phyloP scores from a whole-genome alignment of 805 yeast genomes.

The Candida quercuum region DNA sequence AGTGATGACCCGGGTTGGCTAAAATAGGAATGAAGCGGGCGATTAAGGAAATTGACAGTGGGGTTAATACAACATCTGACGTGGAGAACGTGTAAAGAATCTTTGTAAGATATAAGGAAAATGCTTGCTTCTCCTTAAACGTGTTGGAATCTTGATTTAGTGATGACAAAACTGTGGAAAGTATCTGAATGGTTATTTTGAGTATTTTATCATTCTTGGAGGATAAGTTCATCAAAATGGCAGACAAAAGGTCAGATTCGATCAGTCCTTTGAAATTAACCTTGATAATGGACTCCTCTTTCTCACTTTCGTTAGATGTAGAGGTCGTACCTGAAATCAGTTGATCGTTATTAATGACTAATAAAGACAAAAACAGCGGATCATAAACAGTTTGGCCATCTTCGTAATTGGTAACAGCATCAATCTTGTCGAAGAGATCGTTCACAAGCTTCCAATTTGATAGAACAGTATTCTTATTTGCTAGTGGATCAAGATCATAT shows the following conservation, averaged over 20 bases:
- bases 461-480: neutral
- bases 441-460: constrained; percentile 26
- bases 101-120: constrained; percentile 47
- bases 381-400: constrained; percentile 43
- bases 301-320: no score
- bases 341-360: constrained; percentile 61
- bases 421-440: constrained; percentile 24
- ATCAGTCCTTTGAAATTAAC: constrained; percentile 53
- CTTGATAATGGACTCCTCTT: no score
- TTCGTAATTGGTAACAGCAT: constrained; percentile 17
- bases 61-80: constrained; percentile 27
- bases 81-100: constrained; percentile 29
- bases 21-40: constrained; percentile 54
- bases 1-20: constrained; percentile 62
- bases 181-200: constrained; percentile 36
- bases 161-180: constrained; percentile 39
- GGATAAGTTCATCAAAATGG: constrained; percentile 42
- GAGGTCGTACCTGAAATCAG: constrained; percentile 36
- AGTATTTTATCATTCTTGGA: constrained; percentile 25
- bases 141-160: constrained; percentile 34
- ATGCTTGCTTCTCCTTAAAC: constrained; percentile 52
- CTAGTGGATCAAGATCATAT: constrained; percentile 24
- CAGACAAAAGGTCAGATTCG: constrained; percentile 51
- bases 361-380: constrained; percentile 60
- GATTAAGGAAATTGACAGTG: constrained; percentile 49